Conservation (phyloP, 2,329 filamentous ascomycete genomes). For the Penicillium crustosum region DNA sequence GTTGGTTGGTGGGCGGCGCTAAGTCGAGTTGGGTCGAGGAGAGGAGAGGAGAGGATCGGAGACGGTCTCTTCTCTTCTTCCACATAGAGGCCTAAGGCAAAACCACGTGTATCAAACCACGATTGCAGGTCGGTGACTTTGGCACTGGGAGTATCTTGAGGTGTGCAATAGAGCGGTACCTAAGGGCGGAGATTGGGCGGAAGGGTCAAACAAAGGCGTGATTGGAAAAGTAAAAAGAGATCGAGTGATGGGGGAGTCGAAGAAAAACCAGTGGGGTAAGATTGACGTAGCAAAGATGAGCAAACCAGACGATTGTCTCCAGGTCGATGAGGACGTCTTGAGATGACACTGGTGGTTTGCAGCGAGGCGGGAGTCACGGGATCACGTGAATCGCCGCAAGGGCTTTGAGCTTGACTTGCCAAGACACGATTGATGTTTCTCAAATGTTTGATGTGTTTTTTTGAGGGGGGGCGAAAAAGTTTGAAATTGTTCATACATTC, state of each 20-base stretch:
- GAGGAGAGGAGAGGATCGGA: conserved; percentile 40
- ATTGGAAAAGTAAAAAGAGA: not conserved
- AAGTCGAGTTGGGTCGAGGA: conserved; percentile 26
- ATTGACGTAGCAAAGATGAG: conserved; percentile 22
- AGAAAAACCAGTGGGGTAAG: conserved; percentile 6
- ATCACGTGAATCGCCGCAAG: conserved; percentile 14
- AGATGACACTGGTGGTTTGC: conserved; percentile 40
- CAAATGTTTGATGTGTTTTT: not conserved
- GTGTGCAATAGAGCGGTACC: conserved; percentile 22
- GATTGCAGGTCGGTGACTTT: conserved; percentile 19
- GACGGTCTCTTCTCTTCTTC: conserved; percentile 51
- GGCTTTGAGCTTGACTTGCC: conserved; percentile 9
- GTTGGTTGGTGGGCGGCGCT: conserved; percentile 26
- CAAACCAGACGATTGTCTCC: conserved; percentile 21
- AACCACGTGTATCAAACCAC: conserved; percentile 29
- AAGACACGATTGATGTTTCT: not conserved
- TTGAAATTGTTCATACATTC: not conserved
- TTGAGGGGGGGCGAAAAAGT: not conserved
- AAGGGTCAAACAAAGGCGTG: conserved; percentile 29
- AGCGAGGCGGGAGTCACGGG: conserved; percentile 39
- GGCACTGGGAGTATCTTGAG: conserved; percentile 6
- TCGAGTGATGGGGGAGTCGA: conserved; percentile 8
- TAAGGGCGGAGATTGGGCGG: conserved; percentile 28
- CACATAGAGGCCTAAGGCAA: conserved; percentile 46
- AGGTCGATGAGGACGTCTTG: conserved; percentile 20